These are phyloP conservation scores for Niebla homalea DNA, from an alignment of 495 filamentous ascomycete species.

Conservation along the genomic window DNA sequence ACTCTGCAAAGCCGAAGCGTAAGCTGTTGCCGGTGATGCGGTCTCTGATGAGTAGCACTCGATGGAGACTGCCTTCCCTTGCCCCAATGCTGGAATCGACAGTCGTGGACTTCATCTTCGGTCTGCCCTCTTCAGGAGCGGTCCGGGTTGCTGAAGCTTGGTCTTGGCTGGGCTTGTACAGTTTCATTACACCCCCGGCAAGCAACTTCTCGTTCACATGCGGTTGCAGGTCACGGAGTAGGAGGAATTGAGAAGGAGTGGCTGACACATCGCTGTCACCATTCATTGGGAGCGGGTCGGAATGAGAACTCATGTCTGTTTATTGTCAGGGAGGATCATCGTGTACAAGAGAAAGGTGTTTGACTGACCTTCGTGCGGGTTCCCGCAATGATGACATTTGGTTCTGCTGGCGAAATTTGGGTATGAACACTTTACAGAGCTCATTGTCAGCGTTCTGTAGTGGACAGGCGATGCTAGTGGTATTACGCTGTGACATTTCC, in stretches of 20 bases:
- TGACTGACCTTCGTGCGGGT: not conserved
- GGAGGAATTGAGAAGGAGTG: conserved; percentile 65
- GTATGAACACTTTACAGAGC: conserved; percentile 48
- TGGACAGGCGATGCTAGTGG: not conserved
- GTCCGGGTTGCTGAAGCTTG: conserved; percentile 25
- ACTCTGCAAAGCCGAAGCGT: conserved; percentile 85
- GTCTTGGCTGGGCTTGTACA: conserved; percentile 45
- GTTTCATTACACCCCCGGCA: conserved; percentile 65
- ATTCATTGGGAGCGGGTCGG: conserved; percentile 18
- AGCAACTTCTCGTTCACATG: conserved; percentile 66
- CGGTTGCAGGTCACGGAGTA: conserved; percentile 62
- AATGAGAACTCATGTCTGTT: conserved; percentile 10
- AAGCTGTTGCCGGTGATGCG: conserved; percentile 62
- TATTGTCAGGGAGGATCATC: conserved; percentile 12
- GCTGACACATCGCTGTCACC: conserved; percentile 72
- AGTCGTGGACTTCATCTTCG: conserved; percentile 64
- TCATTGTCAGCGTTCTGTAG: too few species aligned
- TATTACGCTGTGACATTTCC: conserved; percentile 59
- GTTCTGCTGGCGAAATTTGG: conserved; percentile 57
- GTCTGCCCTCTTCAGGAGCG: conserved; percentile 37
- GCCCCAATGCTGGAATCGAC: conserved; percentile 64
- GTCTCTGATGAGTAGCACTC: conserved; percentile 70
- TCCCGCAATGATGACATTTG: conserved; percentile 62
- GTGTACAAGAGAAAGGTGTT: not conserved
- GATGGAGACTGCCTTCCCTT: conserved; percentile 57